phyloP scores from a whole-genome alignment of 225 moss, liverwort and hornwort species.

The Straminergon stramineum region DNA sequence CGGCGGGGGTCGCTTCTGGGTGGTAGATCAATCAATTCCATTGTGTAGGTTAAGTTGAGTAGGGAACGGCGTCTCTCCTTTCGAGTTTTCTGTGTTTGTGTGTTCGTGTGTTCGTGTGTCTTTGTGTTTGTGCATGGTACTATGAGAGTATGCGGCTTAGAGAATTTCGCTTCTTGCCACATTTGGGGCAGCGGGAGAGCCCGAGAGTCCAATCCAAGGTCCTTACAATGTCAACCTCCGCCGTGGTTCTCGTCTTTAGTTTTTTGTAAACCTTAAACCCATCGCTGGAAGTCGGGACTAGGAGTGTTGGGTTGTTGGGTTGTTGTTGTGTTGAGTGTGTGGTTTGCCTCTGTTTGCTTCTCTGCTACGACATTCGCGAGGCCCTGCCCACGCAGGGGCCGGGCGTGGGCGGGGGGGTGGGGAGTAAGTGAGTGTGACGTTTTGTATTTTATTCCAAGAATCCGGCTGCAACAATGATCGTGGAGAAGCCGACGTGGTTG shows the following conservation, averaged over 20 bases:
- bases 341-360: background rate
- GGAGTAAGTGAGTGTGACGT: background rate
- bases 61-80: background rate
- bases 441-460: background rate
- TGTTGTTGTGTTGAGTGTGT: background rate
- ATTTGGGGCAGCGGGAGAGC: background rate
- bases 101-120: background rate
- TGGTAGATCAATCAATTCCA: background rate
- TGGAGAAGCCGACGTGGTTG: slow-evolving; percentile 98
- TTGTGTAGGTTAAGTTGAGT: background rate
- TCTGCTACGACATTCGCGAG: slow-evolving; percentile 44
- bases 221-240: slow-evolving; percentile 6
- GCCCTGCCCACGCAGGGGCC: slow-evolving; percentile 67
- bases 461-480: slow-evolving; percentile 52
- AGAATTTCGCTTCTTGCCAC: slow-evolving; percentile 16
- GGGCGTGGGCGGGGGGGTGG: slow-evolving; percentile 37
- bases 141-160: background rate
- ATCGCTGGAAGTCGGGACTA: background rate
- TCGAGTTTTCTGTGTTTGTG: background rate
- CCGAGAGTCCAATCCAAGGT: background rate
- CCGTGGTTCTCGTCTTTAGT: background rate
- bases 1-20: background rate
- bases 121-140: background rate
- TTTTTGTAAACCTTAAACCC: slow-evolving; percentile 32
- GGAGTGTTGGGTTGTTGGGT: background rate